Evolutionary conservation across 805 yeast species (phyloP).

Genomic region (Phaffomyces opuntiae): DNA sequence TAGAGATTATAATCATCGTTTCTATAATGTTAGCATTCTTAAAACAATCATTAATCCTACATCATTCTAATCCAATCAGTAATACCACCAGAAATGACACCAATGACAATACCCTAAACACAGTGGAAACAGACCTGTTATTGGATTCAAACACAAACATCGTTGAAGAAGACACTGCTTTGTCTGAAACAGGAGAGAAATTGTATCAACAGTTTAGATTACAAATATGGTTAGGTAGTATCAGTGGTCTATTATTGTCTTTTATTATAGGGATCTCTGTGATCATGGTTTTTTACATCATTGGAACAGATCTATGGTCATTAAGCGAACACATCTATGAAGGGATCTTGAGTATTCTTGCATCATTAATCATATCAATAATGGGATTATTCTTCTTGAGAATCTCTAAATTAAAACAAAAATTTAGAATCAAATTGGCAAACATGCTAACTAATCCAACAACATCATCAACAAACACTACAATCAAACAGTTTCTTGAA

Average conservation of each 20-base stretch:
- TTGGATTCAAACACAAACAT: constrained; percentile 1
- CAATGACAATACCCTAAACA: not conserved
- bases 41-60: constrained; percentile 45
- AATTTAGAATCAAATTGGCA: constrained; percentile 65
- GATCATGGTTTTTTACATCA: constrained; percentile 59
- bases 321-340: constrained; percentile 87
- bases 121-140: constrained; percentile 8
- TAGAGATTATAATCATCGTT: constrained; percentile 70
- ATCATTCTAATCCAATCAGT: constrained; percentile 17
- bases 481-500: constrained; percentile 35
- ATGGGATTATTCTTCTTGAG: constrained; percentile 85
- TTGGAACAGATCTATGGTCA: constrained; percentile 85
- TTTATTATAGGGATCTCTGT: constrained; percentile 66
- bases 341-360: constrained; percentile 71
- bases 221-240: constrained; percentile 82
- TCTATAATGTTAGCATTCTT: constrained; percentile 68
- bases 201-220: constrained; percentile 41
- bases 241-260: constrained; percentile 63
- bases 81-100: not conserved
- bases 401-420: constrained; percentile 72
- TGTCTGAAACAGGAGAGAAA: constrained; percentile 22
- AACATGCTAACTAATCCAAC: constrained; percentile 24
- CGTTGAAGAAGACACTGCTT: not conserved
- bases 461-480: constrained; percentile 5
- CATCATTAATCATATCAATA: constrained; percentile 70